phyloP scores from a whole-genome alignment of 2,329 filamentous ascomycete genomes.

The Sarocladium kiliense region DNA sequence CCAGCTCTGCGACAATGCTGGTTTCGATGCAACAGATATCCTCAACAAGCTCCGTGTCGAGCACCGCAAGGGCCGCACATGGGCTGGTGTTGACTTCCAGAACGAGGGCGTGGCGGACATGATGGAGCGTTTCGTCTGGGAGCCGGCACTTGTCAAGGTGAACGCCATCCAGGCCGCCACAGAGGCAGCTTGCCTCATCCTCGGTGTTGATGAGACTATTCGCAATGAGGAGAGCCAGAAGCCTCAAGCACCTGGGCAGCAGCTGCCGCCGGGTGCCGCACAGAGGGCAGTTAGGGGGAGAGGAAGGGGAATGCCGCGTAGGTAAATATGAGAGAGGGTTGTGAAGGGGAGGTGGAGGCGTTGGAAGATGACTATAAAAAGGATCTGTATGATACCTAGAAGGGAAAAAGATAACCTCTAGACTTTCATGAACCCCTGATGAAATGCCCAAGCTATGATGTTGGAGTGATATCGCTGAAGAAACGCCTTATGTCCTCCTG shows the following conservation, averaged over 20 bases:
- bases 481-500: neutral
- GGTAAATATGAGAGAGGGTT: slow-evolving; percentile 39
- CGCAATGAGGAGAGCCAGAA: slow-evolving; percentile 90
- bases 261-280: slow-evolving; percentile 74
- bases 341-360: slow-evolving; percentile 16
- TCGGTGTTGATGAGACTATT: slow-evolving; percentile 97
- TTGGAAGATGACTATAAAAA: slow-evolving; percentile 14
- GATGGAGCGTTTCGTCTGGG: slow-evolving; percentile 95
- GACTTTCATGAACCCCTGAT: slow-evolving; percentile 9
- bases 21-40: slow-evolving; percentile 97
- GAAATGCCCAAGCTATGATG: neutral
- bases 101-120: slow-evolving; percentile 92
- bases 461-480: slow-evolving; percentile 6
- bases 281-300: slow-evolving; percentile 81
- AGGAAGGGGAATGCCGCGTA: slow-evolving; percentile 84
- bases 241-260: slow-evolving; percentile 73
- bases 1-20: slow-evolving; percentile 96
- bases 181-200: slow-evolving; percentile 90
- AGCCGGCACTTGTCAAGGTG: slow-evolving; percentile 91
- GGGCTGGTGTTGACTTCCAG: slow-evolving; percentile 94
- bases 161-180: slow-evolving; percentile 96
- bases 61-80: slow-evolving; percentile 86
- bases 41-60: slow-evolving; percentile 94
- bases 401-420: slow-evolving; percentile 4
- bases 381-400: slow-evolving; percentile 32